Evolutionary conservation across 176 grass and related monocot genomes (phyloP).

Genomic region (Aegilops sharonensis): DNA sequence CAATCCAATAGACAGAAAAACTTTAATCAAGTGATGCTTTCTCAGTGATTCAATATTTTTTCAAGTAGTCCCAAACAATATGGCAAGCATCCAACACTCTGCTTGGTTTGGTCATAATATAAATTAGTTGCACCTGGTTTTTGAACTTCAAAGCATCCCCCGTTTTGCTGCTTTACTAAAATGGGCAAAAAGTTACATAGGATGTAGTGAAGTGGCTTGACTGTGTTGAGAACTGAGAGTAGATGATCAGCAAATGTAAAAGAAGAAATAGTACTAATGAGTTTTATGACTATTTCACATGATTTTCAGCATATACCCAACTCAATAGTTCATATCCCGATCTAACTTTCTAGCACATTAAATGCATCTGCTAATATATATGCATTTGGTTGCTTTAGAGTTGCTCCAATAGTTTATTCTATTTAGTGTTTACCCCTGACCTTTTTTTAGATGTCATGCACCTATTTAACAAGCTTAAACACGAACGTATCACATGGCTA

Average conservation of each 20-base stretch:
- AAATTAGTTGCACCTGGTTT: slow-evolving; percentile 17
- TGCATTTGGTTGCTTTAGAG: background rate
- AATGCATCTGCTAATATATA: background rate
- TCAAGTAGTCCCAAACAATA: background rate
- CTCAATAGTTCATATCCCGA: background rate
- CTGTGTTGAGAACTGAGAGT: background rate
- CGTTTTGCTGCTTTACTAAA: background rate
- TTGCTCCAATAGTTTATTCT: slow-evolving; percentile 1
- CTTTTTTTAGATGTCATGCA: background rate
- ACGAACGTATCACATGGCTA: background rate
- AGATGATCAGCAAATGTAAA: background rate
- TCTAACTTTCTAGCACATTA: background rate
- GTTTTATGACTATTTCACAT: background rate
- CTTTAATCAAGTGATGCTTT: background rate
- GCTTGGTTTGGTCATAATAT: slow-evolving; percentile 13
- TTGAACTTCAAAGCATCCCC: background rate
- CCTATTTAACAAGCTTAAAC: slow-evolving; percentile 5
- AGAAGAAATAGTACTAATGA: background rate
- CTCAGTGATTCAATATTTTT: background rate
- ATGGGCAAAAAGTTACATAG: background rate
- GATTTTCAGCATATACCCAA: background rate
- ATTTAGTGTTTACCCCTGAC: background rate
- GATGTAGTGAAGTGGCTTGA: background rate
- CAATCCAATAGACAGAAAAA: background rate
- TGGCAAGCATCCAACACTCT: background rate